Percentiles rank a stretch among this genome's conserved stretches.
Evolutionary conservation across 2,329 filamentous ascomycete species (phyloP).

Genomic region (Diaporthe sp.): DNA sequence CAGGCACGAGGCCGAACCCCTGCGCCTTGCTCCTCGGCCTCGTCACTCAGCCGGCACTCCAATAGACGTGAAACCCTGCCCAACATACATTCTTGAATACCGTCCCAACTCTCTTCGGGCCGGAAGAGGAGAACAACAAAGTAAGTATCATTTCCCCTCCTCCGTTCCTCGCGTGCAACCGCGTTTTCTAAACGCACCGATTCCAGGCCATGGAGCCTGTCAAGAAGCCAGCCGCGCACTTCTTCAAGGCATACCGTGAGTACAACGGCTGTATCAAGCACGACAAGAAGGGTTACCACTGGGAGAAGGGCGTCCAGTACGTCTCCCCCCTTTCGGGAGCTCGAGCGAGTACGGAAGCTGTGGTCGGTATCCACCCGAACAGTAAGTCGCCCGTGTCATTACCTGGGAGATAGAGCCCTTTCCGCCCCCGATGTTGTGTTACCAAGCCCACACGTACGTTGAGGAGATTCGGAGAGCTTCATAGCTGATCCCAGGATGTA

Average conservation of each 20-base stretch:
- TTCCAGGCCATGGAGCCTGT: not conserved
- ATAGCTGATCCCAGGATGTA: not conserved
- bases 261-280: not conserved
- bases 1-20: too few species aligned
- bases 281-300: not conserved
- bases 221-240: not conserved
- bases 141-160: not conserved
- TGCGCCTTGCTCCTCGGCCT: not conserved
- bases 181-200: not conserved
- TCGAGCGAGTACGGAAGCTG: not conserved
- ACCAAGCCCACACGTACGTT: not conserved
- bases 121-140: not conserved
- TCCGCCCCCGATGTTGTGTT: not conserved
- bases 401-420: too few species aligned
- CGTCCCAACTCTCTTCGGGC: not conserved
- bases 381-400: not conserved
- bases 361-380: not conserved
- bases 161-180: not conserved
- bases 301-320: not conserved
- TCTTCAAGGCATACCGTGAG: not conserved
- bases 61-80: not conserved
- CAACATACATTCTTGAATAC: not conserved
- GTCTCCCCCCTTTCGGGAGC: not conserved
- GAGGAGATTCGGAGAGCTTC: rapidly evolving
- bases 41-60: not conserved